Evolutionary conservation across 257 asterid species (phyloP), one percentile per base, ranked within the genome.

Genomic region (Lycium ferocissimum): DNA sequence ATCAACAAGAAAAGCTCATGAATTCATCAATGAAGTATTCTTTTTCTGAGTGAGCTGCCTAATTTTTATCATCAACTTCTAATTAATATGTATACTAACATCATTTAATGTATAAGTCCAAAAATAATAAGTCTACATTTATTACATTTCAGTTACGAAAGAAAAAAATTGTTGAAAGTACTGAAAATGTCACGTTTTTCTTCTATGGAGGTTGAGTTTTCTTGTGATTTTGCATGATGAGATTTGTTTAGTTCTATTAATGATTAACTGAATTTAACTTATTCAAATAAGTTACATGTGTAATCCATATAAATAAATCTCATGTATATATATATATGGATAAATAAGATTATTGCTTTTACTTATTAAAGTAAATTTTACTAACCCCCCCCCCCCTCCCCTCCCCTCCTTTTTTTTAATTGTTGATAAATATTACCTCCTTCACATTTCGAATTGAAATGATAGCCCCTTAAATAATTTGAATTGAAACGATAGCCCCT

Each of bases 121-220:
- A 66, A 56, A 33, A 45, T 72, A 45, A 45, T 11, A n/a, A n/a
- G 58, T 63, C 2, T 8, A 43, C 80, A 72, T 4, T 72, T 51
- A 20, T 72, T 45, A 43, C 58, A 72, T 72, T 45, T 5, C 80
- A 10, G 58, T 72, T 72, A 72, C 80, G 12, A 45, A 72, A 45
- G 18, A 20, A 72, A 35, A 22, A 2, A 43, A 40, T 56, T 4
- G 20, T 56, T 56, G 11, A 18, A 4, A 9, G 33, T 11, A 26
- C 33, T 33, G 3, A 4, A 12, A 65, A 11, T 26, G 45, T 3
- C 18, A 65, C n/a, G 53, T 72, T 72, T 72, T 49, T 43, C 12
- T 65, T 5, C 9, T 11, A 11, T 11, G 43, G 22, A 62, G 38
- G 38, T 10, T 62, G n/a, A n/a, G 3, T 2, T 35, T 37, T 67